These are phyloP conservation scores for Rickenella mellea DNA, from an alignment of 768 basidiomycete species.

Conservation along the genomic window DNA sequence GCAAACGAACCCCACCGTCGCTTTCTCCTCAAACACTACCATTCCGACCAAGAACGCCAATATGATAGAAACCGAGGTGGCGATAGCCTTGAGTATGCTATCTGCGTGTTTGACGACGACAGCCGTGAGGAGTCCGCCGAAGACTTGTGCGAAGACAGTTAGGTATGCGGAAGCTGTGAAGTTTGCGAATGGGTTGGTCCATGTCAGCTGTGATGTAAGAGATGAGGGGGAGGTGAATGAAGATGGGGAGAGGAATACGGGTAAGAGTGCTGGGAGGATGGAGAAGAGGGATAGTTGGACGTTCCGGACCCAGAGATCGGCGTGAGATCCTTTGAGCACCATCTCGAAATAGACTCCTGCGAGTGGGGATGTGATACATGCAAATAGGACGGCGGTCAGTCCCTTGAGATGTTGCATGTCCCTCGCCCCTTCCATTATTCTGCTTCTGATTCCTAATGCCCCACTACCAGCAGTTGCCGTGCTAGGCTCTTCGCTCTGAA, in stretches of 20 bases:
- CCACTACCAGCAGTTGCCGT: conserved; percentile 54
- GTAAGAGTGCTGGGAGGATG: conserved; percentile 78
- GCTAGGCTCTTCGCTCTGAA: conserved; percentile 70
- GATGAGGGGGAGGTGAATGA: too few relatives aligned
- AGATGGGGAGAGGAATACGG: conserved; percentile 47
- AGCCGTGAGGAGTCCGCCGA: conserved; percentile 90
- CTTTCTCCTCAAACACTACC: conserved; percentile 79
- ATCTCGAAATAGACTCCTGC: conserved; percentile 94
- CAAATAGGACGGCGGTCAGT: conserved; percentile 73
- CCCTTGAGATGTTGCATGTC: conserved; percentile 82
- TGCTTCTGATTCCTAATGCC: conserved; percentile 55
- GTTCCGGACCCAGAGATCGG: conserved; percentile 87
- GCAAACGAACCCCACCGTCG: conserved; percentile 80
- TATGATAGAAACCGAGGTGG: conserved; percentile 88
- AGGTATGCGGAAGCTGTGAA: conserved; percentile 96
- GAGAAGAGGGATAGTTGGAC: conserved; percentile 86
- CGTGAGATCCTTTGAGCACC: conserved; percentile 76
- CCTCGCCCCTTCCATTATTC: too few relatives aligned
- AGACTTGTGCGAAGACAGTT: conserved; percentile 81
- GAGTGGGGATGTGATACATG: conserved; percentile 84
- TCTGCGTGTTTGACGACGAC: conserved; percentile 96
- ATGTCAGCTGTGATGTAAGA: conserved; percentile 29
- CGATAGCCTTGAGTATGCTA: conserved; percentile 93
- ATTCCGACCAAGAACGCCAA: conserved; percentile 92
- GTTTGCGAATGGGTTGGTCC: conserved; percentile 61